Base-by-base conservation (phyloP, 1,139 yeast species). In the Nakaseomyces bracarensis region DNA sequence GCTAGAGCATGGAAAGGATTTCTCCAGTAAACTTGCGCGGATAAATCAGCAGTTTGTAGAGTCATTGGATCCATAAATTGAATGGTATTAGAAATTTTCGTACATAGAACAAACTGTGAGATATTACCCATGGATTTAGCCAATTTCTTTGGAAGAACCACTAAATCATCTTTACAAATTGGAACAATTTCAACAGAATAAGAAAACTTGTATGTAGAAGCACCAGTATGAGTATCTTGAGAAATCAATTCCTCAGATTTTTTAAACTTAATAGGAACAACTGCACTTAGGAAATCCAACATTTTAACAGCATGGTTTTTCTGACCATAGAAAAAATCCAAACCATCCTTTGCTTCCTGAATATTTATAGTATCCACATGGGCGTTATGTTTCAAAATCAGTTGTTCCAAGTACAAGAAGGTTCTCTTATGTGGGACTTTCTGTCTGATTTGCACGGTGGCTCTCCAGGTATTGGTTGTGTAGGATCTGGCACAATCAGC, bases 401-500 rank as follows among this genome's bases (percentile, higher is more conserved):
- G 74, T 68, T 91, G 99, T 69, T 91, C 99, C 57, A 91, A 73
- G 57, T 84, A 89, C 60, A 91, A 75, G 64, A 91, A 93, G 6
- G 99, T 91, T 69, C 97, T 80, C 69, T 91, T 91, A 65, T 91
- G 98, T 14, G 89, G 78, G 29, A 93, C 98, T 63, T 93, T 93
- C 65, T 91, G 99, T 70, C 98, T 83, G 54, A 93, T 82, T 69
- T 93, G 99, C 31, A 93, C 95, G 11, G 91, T 77, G 7, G 98
- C 96, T 66, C 93, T 80, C 99, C 99, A 91, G 14, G 97, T 91
- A 61, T 93, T 86, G 27, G 93, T 83, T 14, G 98, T 91, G 61
- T 82, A 91, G 1, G 95, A 82, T 64, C 86, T 86, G 42, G 97
- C 97, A 78, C 99, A 91, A 69, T 91, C 99, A 2, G 97, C 81